Percentiles rank a stretch among this genome's conserved stretches.
Evolutionary conservation across 805 yeast genomes (phyloP).

Genomic region (Starmerella vaccinii): DNA sequence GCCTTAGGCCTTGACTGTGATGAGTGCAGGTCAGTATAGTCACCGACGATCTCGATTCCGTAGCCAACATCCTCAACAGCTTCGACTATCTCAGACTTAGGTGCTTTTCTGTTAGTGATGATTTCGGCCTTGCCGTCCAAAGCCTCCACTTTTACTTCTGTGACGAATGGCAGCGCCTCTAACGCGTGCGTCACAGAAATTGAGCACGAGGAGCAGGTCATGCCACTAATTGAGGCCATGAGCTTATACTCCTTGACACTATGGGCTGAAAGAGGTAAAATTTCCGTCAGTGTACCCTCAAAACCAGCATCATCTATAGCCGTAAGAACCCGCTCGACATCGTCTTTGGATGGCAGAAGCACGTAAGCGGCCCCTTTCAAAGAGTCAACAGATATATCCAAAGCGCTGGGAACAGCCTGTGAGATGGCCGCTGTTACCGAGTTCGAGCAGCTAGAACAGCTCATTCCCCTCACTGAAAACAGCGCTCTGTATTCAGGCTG

Average conservation of each 20-base stretch:
- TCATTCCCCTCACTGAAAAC: slow-evolving; percentile 54
- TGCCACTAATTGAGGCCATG: slow-evolving; percentile 58
- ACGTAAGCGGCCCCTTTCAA: slow-evolving; percentile 45
- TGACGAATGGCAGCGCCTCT: slow-evolving; percentile 41
- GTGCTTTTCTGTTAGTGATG: slow-evolving; percentile 35
- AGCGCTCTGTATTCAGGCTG: slow-evolving; percentile 38
- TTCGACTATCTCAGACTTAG: slow-evolving; percentile 37
- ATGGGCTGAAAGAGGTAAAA: slow-evolving; percentile 44
- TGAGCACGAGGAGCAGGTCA: slow-evolving; percentile 65
- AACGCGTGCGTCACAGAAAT: slow-evolving; percentile 41
- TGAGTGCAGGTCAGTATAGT: slow-evolving; percentile 35
- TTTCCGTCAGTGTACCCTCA: slow-evolving; percentile 45
- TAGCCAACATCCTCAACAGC: slow-evolving; percentile 59
- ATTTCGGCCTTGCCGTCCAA: slow-evolving; percentile 58
- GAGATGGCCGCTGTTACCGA: slow-evolving; percentile 39
- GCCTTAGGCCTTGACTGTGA: slow-evolving; percentile 41
- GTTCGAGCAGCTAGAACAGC: slow-evolving; percentile 52
- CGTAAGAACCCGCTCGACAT: slow-evolving; percentile 42
- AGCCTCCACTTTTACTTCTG: slow-evolving; percentile 44
- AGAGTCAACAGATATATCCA: slow-evolving; percentile 42
- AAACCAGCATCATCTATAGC: slow-evolving; percentile 40
- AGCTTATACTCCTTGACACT: slow-evolving; percentile 35
- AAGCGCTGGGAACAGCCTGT: slow-evolving; percentile 27
- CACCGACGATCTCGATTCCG: slow-evolving; percentile 41
- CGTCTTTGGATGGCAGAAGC: slow-evolving; percentile 43